These are phyloP conservation scores for Berberis thunbergii DNA, from an alignment of 164 flowering plant genomes.

Conservation along the genomic window DNA sequence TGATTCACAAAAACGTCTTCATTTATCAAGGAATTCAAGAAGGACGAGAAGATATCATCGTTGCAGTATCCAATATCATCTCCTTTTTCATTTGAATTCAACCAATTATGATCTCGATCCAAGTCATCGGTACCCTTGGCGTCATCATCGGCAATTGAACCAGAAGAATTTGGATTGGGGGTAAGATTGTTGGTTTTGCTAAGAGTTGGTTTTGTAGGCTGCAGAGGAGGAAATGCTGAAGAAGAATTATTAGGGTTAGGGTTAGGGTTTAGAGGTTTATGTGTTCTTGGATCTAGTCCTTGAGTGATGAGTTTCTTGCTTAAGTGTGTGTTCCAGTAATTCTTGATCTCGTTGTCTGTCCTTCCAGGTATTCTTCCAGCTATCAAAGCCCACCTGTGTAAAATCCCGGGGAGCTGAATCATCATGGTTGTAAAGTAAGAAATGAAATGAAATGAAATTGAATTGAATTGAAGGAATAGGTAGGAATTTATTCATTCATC, in stretches of 20 bases:
- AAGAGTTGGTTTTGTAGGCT: neutral
- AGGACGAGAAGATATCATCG: conserved; percentile 48
- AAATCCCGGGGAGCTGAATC: neutral
- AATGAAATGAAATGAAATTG: neutral
- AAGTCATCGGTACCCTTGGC: neutral
- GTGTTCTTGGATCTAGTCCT: conserved; percentile 69
- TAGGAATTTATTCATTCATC: neutral
- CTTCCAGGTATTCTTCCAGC: conserved; percentile 73
- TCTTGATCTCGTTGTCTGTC: conserved; percentile 71
- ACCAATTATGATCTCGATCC: conserved; percentile 4
- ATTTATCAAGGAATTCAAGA: conserved; percentile 42
- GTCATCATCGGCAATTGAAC: neutral
- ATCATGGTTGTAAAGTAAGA: neutral
- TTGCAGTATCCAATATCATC: neutral
- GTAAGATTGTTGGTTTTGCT: neutral
- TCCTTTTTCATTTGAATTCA: conserved; percentile 2
- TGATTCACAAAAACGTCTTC: conserved; percentile 27
- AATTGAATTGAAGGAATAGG: neutral
- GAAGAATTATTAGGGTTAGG: conserved; percentile 6
- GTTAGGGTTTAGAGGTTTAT: conserved; percentile 37
- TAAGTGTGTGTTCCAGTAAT: conserved; percentile 71
- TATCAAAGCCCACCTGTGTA: conserved; percentile 58
- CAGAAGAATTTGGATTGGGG: conserved; percentile 9
- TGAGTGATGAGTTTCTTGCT: conserved; percentile 61
- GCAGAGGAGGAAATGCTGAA: neutral